phyloP scores from a whole-genome alignment of 371 early-diverging fungal species.

The Mortierella sp. region DNA sequence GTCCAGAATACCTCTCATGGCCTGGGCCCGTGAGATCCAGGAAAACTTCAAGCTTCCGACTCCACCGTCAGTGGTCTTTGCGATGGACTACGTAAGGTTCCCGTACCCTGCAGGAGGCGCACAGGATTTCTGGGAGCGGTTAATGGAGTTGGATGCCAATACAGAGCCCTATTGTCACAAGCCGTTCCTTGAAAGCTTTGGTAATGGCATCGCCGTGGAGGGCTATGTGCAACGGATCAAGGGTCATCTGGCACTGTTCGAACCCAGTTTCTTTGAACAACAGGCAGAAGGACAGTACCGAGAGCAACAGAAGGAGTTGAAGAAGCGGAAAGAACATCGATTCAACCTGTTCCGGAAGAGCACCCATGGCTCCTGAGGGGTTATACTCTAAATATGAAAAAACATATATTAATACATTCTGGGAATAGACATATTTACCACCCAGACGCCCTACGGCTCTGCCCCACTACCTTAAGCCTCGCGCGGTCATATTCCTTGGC shows the following conservation, averaged over 20 bases:
- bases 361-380: constrained; percentile 4
- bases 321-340: constrained; percentile 35
- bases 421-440: too few species aligned
- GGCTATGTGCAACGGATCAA: constrained; percentile 50
- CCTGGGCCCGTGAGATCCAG: constrained; percentile 52
- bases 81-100: constrained; percentile 50
- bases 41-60: constrained; percentile 40
- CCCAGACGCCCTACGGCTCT: too few species aligned
- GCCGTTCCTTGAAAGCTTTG: constrained; percentile 48
- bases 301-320: constrained; percentile 13
- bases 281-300: constrained; percentile 49
- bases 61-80: constrained; percentile 40
- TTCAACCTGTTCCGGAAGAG: constrained; percentile 39
- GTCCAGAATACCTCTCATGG: constrained; percentile 32
- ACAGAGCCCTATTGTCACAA: constrained; percentile 40
- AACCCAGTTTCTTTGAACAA: constrained; percentile 48
- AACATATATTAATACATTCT: too few species aligned
- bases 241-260: constrained; percentile 47
- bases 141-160: constrained; percentile 53
- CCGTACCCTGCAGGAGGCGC: constrained; percentile 47
- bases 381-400: background rate
- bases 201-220: constrained; percentile 41
- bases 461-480: too few species aligned
- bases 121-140: constrained; percentile 46
- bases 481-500: too few species aligned